These are phyloP conservation scores for Suillus hirtellus DNA, from an alignment of 768 basidiomycete species.

Conservation along the genomic window DNA sequence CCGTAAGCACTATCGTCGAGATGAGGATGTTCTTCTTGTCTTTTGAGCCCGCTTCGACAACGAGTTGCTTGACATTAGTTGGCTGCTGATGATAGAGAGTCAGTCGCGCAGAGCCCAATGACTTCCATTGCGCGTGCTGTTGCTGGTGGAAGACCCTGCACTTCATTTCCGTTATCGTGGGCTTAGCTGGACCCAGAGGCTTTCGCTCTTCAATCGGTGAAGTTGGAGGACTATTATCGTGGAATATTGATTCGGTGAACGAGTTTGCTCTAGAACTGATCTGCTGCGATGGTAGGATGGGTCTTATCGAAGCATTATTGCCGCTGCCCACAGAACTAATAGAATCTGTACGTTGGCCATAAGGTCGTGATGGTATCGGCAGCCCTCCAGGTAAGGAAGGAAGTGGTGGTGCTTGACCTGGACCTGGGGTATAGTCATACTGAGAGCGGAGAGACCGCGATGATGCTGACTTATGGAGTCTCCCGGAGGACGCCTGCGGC, in stretches of 20 bases:
- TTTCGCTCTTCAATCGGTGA: slow-evolving; percentile 68
- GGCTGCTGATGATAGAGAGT: slow-evolving; percentile 85
- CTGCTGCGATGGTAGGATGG: slow-evolving; percentile 65
- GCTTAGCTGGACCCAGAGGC: slow-evolving; percentile 66
- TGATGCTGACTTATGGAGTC: slow-evolving; percentile 55
- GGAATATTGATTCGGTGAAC: slow-evolving; percentile 51
- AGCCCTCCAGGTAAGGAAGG: slow-evolving; percentile 39
- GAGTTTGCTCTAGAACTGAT: slow-evolving; percentile 52
- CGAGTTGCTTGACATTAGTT: slow-evolving; percentile 92
- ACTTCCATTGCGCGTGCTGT: slow-evolving; percentile 97
- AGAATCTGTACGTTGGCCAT: slow-evolving; percentile 24
- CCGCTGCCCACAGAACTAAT: slow-evolving; percentile 11
- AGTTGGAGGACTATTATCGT: slow-evolving; percentile 79
- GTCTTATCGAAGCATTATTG: slow-evolving; percentile 42
- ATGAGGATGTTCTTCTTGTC: slow-evolving; percentile 79
- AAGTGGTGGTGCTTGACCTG: slow-evolving; percentile 35
- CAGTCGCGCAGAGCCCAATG: slow-evolving; percentile 82
- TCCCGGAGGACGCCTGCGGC: slow-evolving; percentile 30
- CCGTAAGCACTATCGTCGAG: slow-evolving; percentile 92
- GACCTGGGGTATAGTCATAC: slow-evolving; percentile 40
- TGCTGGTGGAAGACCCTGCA: slow-evolving; percentile 98
- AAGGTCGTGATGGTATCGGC: slow-evolving; percentile 29
- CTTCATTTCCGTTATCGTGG: slow-evolving; percentile 87
- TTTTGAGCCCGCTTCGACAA: slow-evolving; percentile 84
- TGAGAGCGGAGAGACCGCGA: slow-evolving; percentile 59